phyloP scores from a whole-genome alignment of 1,284 basidiomycete species.

The Cutaneotrichosporon dermatis region DNA sequence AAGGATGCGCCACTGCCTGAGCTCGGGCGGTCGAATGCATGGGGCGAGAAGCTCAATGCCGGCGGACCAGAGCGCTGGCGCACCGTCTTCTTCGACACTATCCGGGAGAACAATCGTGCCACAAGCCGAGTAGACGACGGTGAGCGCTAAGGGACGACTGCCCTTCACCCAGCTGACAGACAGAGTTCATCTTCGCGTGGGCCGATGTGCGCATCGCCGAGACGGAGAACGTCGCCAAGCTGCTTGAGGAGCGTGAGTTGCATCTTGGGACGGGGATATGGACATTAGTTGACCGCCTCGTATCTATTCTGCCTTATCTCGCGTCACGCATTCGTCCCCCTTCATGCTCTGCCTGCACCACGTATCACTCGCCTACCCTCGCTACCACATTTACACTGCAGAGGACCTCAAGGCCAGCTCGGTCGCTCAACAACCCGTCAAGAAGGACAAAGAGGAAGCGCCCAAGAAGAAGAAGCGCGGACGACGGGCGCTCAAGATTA shows the following conservation, averaged over 20 bases:
- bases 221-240: slow-evolving; percentile 44
- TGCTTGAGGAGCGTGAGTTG: slow-evolving; percentile 37
- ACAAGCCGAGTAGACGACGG: slow-evolving; percentile 42
- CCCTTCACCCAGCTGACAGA: not conserved
- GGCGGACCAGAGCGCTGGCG: slow-evolving; percentile 37
- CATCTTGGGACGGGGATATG: not conserved
- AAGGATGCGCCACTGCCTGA: slow-evolving; percentile 40
- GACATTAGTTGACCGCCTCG: not conserved
- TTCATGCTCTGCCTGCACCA: not conserved
- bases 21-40: slow-evolving; percentile 39
- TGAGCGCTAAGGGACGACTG: slow-evolving; percentile 17
- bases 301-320: not conserved
- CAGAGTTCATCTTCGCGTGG: slow-evolving; percentile 46
- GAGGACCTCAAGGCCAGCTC: slow-evolving; percentile 39
- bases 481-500: slow-evolving; percentile 42
- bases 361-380: not conserved
- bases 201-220: slow-evolving; percentile 41
- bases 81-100: slow-evolving; percentile 45
- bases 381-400: slow-evolving; percentile 6
- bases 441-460: slow-evolving; percentile 24
- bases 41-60: slow-evolving; percentile 33
- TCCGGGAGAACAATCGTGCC: slow-evolving; percentile 37
- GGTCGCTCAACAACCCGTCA: slow-evolving; percentile 31
- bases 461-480: slow-evolving; percentile 42
- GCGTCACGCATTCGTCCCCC: not conserved